phyloP scores from a whole-genome alignment of 805 yeast species.

The Saturnispora halmiae region DNA sequence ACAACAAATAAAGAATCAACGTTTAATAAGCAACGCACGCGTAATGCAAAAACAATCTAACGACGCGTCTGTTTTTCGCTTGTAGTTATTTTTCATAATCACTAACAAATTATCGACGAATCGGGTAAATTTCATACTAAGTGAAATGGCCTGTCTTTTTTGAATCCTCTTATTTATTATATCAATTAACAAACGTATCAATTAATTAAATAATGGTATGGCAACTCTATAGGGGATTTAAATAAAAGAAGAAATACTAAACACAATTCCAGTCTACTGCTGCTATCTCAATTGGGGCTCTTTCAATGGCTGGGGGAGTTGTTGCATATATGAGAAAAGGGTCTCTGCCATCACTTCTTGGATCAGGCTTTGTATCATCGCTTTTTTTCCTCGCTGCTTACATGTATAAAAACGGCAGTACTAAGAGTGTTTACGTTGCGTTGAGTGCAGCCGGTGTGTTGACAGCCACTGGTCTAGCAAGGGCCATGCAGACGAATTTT shows the following conservation, averaged over 20 bases:
- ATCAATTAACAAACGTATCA: too few species aligned
- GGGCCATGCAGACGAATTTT: conserved; percentile 46
- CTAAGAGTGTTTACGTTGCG: conserved; percentile 76
- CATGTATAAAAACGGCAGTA: conserved; percentile 60
- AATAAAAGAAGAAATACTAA: background rate
- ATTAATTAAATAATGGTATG: conserved; percentile 1
- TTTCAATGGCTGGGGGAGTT: conserved; percentile 27
- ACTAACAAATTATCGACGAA: too few species aligned
- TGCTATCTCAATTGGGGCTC: conserved; percentile 14
- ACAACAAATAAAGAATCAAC: background rate
- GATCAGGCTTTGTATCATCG: conserved; percentile 57
- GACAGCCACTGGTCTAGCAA: conserved; percentile 60
- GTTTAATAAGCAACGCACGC: background rate
- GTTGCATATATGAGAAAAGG: conserved; percentile 42
- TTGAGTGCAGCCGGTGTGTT: conserved; percentile 60
- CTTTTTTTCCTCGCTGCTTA: conserved; percentile 67
- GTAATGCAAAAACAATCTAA: background rate
- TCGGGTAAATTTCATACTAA: too few species aligned
- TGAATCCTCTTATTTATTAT: too few species aligned
- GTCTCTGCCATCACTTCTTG: conserved; percentile 71
- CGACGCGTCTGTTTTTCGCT: conserved; percentile 1
- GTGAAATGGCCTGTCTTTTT: too few species aligned
- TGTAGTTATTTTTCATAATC: too few species aligned
- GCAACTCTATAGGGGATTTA: background rate
- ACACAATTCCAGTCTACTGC: background rate